A percentile compares a stretch with the other conserved stretches of the same genome.
Evolutionary conservation across 129 eudicot genomes (phyloP).

Genomic region (Rutidosis leptorrhynchoides): DNA sequence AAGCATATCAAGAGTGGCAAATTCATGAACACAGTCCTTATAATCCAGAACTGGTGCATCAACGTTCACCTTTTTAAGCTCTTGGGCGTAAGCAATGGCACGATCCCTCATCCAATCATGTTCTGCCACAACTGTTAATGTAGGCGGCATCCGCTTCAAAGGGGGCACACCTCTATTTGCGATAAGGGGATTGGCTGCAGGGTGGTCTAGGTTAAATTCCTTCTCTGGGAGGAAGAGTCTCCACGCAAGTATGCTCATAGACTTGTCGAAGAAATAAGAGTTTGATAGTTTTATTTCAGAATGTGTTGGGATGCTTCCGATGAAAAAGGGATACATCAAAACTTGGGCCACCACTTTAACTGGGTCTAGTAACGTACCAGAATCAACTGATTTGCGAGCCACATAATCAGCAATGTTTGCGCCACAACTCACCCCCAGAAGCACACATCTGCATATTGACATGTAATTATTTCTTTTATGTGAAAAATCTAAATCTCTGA

Average conservation of each 20-base stretch:
- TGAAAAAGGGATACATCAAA: constrained; percentile 90
- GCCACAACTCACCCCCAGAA: constrained; percentile 90
- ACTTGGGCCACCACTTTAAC: constrained; percentile 89
- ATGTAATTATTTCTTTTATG: no score
- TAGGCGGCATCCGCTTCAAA: constrained; percentile 84
- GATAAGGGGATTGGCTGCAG: constrained; percentile 79
- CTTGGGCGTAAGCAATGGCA: constrained; percentile 90
- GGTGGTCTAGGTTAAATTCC: constrained; percentile 86
- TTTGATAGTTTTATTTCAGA: constrained; percentile 86
- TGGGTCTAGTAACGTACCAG: constrained; percentile 73
- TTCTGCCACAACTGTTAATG: constrained; percentile 78
- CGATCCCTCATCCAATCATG: constrained; percentile 99
- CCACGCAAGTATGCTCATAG: constrained; percentile 88
- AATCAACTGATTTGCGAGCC: constrained; percentile 74
- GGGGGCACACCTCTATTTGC: constrained; percentile 67
- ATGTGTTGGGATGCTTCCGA: constrained; percentile 80
- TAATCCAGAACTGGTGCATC: constrained; percentile 93
- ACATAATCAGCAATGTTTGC: constrained; percentile 89
- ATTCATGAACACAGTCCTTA: constrained; percentile 95
- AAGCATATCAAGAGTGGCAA: constrained; percentile 95
- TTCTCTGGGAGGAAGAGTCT: constrained; percentile 75
- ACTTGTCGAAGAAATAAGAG: constrained; percentile 84
- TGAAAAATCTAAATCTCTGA: no score
- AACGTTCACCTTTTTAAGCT: constrained; percentile 76
- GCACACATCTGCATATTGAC: constrained; percentile 81